Conservation (phyloP, 495 filamentous ascomycete genomes). For the Aspergillus saccharolyticus region DNA sequence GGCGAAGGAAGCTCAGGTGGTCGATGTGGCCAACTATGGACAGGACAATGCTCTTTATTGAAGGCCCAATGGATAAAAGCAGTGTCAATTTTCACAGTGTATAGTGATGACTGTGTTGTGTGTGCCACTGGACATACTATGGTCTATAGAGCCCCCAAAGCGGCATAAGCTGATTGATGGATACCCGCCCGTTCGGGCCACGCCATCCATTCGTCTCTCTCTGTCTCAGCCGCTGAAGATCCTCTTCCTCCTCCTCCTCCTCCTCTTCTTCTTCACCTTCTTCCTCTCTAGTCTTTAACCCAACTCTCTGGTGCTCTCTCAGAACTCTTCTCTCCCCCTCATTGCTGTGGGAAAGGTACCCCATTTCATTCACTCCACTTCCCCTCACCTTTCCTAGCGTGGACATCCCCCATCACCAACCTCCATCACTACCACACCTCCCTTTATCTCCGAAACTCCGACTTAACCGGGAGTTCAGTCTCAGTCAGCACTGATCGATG, state of each 20-base stretch:
- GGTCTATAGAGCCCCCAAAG: constrained; percentile 22
- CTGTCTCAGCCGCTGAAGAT: constrained; percentile 26
- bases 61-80: not conserved
- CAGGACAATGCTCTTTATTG: not conserved
- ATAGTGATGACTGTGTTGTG: too few species aligned
- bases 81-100: not conserved
- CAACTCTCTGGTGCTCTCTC: not conserved
- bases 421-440: not conserved
- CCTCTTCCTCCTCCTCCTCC: constrained; percentile 6
- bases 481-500: constrained; percentile 12
- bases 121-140: too few species aligned
- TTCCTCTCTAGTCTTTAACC: not conserved
- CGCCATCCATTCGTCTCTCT: constrained; percentile 32
- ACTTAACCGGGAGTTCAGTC: not conserved
- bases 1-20: too few species aligned
- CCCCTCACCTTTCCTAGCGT: not conserved
- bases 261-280: not conserved
- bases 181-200: constrained; percentile 17
- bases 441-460: constrained; percentile 21
- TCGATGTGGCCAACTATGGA: not conserved
- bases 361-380: not conserved
- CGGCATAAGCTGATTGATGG: constrained; percentile 5
- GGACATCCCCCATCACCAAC: not conserved
- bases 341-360: not conserved
- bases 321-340: not conserved